Percentiles rank a stretch among this genome's conserved stretches.
Conservation (phyloP, 2,329 filamentous ascomycete species). For the Colletotrichum phormii region DNA sequence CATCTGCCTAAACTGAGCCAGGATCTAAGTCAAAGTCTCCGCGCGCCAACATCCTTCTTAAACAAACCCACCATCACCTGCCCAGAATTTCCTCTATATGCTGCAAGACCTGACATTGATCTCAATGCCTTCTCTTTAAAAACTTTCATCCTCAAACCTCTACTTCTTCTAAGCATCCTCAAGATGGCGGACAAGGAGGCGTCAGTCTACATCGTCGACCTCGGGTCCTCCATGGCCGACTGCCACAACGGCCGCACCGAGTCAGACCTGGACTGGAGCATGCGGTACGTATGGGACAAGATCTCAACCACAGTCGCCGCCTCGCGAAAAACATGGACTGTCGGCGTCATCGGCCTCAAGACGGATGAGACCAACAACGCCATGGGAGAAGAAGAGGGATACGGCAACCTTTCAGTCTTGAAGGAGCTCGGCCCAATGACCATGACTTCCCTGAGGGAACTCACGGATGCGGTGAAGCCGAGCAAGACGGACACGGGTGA, state of each 20-base stretch:
- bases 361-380: constrained; percentile 82
- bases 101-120: not conserved
- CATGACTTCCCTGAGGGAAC: constrained; percentile 75
- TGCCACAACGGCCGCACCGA: constrained; percentile 76
- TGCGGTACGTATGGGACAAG: constrained; percentile 96
- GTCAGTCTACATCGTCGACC: constrained; percentile 90
- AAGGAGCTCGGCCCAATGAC: constrained; percentile 72
- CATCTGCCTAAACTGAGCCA: constrained; percentile 34
- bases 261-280: constrained; percentile 87
- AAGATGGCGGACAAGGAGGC: constrained; percentile 93
- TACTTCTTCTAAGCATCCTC: constrained; percentile 4
- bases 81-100: not conserved
- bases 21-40: constrained; percentile 12
- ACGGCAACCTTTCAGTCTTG: constrained; percentile 84
- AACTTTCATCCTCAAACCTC: not conserved
- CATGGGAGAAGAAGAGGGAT: constrained; percentile 76
- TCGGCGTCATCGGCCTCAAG: constrained; percentile 84
- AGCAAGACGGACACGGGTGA: constrained; percentile 80
- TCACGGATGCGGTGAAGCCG: constrained; percentile 73
- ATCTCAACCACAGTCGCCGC: constrained; percentile 76
- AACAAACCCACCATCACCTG: not conserved
- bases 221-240: constrained; percentile 86
- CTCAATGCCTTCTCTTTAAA: not conserved
- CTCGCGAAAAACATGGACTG: constrained; percentile 75
- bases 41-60: constrained; percentile 18